A percentile compares a stretch with the other conserved stretches of the same genome.
phyloP scores from a whole-genome alignment of 2,329 filamentous ascomycete genomes.

The Exophiala bonariae region DNA sequence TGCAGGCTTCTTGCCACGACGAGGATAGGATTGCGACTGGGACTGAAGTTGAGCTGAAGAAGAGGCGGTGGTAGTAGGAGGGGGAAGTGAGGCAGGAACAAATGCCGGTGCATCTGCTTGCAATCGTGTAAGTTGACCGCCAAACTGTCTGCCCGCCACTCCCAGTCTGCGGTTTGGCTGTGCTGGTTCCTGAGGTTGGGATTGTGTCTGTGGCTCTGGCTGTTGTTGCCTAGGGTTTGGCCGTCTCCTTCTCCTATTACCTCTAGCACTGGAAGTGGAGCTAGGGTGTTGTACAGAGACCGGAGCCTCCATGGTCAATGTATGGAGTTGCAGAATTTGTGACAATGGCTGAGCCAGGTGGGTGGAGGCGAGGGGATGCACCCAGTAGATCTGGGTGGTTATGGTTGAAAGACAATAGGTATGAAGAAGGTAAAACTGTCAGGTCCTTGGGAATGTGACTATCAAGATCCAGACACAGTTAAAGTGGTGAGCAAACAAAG shows the following conservation, averaged over 20 bases:
- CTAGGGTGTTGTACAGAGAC: slow-evolving; percentile 1
- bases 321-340: not conserved
- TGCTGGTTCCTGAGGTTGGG: slow-evolving; percentile 4
- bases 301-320: slow-evolving; percentile 13
- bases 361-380: not conserved
- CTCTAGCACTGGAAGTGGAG: slow-evolving; percentile 15
- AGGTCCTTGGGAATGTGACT: not conserved
- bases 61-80: slow-evolving; percentile 2
- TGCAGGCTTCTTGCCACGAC: slow-evolving; percentile 11
- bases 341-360: not conserved
- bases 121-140: slow-evolving; percentile 29
- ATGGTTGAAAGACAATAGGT: not conserved
- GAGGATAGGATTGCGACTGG: slow-evolving; percentile 9
- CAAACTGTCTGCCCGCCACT: slow-evolving; percentile 24
- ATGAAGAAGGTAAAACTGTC: not conserved
- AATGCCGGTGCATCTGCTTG: slow-evolving; percentile 43
- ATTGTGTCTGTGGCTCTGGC: slow-evolving; percentile 2
- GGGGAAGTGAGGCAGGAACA: slow-evolving; percentile 34
- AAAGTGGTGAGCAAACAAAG: too few species aligned
- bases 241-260: slow-evolving; percentile 21
- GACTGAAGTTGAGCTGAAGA: slow-evolving; percentile 4
- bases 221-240: slow-evolving; percentile 5
- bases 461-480: not conserved
- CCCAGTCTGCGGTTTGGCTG: slow-evolving; percentile 6
- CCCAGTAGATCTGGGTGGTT: not conserved